Conservation (phyloP, 2,329 filamentous ascomycete species). For the Sporothrix luriei region DNA sequence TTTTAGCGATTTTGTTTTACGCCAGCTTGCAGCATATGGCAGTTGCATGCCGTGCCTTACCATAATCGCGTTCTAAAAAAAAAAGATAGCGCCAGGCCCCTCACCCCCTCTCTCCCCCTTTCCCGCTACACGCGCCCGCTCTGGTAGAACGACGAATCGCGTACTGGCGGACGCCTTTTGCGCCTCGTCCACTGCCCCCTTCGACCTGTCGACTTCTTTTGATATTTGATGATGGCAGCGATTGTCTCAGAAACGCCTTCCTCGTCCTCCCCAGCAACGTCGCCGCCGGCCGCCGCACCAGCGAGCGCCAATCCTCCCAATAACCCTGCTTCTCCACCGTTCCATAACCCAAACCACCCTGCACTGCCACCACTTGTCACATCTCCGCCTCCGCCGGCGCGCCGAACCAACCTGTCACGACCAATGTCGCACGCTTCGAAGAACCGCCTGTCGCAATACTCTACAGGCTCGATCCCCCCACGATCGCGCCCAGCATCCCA, state of each 20-base stretch:
- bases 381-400: slow-evolving; percentile 52
- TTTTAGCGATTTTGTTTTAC: not conserved
- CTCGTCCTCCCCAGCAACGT: slow-evolving; percentile 55
- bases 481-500: slow-evolving; percentile 80
- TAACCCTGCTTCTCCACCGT: slow-evolving; percentile 40
- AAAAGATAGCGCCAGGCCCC: slow-evolving; percentile 34
- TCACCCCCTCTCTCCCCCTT: slow-evolving; percentile 27
- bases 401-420: slow-evolving; percentile 62
- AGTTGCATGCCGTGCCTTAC: slow-evolving; percentile 13
- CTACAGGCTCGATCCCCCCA: slow-evolving; percentile 66
- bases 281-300: slow-evolving; percentile 48
- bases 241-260: slow-evolving; percentile 56
- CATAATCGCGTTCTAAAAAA: slow-evolving; percentile 25
- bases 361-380: slow-evolving; percentile 60
- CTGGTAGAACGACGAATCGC: slow-evolving; percentile 1
- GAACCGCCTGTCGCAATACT: slow-evolving; percentile 83
- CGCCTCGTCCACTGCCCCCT: not conserved
- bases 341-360: slow-evolving; percentile 55
- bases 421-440: slow-evolving; percentile 77
- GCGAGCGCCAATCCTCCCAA: not conserved
- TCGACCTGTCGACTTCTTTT: slow-evolving; percentile 7
- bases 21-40: slow-evolving; percentile 25
- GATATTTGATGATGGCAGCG: slow-evolving; percentile 48
- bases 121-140: slow-evolving; percentile 23
- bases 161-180: not conserved